Percentiles rank a stretch among this genome's conserved stretches.
phyloP scores from a whole-genome alignment of 805 yeast species.

The Scheffersomyces lignosus region DNA sequence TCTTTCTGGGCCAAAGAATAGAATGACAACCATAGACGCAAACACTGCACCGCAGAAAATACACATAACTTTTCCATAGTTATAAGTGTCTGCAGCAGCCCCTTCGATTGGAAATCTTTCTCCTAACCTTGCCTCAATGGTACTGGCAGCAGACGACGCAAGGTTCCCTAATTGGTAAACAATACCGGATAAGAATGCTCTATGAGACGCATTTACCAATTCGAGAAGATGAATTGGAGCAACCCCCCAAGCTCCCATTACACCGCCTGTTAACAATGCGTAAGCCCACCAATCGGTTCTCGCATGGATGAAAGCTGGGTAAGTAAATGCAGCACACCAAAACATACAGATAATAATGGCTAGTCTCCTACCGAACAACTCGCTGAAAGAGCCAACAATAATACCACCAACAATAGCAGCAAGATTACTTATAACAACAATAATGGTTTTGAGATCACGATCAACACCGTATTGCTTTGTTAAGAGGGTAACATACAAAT shows the following conservation, averaged over 20 bases:
- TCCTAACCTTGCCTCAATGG: slow-evolving; percentile 68
- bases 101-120: slow-evolving; percentile 54
- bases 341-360: slow-evolving; percentile 51
- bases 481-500: slow-evolving; percentile 65
- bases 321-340: slow-evolving; percentile 58
- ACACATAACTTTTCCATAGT: slow-evolving; percentile 73
- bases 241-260: slow-evolving; percentile 77
- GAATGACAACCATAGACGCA: slow-evolving; percentile 47
- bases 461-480: slow-evolving; percentile 50
- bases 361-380: slow-evolving; percentile 60
- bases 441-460: slow-evolving; percentile 52
- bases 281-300: slow-evolving; percentile 57
- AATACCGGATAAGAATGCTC: slow-evolving; percentile 61
- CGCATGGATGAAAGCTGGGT: slow-evolving; percentile 40
- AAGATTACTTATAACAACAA: slow-evolving; percentile 60
- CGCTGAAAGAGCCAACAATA: slow-evolving; percentile 57
- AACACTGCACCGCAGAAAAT: slow-evolving; percentile 68
- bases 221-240: slow-evolving; percentile 67
- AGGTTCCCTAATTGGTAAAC: slow-evolving; percentile 73
- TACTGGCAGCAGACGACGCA: slow-evolving; percentile 68
- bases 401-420: slow-evolving; percentile 72
- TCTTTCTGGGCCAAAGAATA: slow-evolving; percentile 60
- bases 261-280: slow-evolving; percentile 63
- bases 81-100: slow-evolving; percentile 30
- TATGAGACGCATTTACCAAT: slow-evolving; percentile 50